phyloP scores from a whole-genome alignment of 2,329 filamentous ascomycete species.

The Colletotrichum paranaense region DNA sequence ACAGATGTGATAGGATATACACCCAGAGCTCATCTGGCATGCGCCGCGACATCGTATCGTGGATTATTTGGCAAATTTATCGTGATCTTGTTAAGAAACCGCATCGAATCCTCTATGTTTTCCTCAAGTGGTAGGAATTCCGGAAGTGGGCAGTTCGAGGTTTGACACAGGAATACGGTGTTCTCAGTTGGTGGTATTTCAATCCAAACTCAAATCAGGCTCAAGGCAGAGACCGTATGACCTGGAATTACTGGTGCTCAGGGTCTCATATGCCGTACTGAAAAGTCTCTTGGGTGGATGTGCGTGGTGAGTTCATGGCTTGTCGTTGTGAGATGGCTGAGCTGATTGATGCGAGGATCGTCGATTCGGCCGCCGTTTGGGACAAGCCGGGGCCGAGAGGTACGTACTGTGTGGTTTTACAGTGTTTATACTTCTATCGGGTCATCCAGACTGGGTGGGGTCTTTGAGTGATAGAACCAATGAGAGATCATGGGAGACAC shows the following conservation, averaged over 20 bases:
- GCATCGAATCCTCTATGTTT: background rate
- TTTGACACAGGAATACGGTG: background rate
- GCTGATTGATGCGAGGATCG: background rate
- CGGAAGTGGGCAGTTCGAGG: background rate
- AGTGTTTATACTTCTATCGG: background rate
- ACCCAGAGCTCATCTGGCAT: conserved; percentile 30
- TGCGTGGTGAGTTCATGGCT: background rate
- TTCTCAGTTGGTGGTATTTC: background rate
- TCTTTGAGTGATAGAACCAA: rapidly evolving
- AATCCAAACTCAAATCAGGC: background rate
- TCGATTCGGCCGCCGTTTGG: background rate
- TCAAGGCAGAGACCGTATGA: background rate
- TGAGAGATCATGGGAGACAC: rapidly evolving
- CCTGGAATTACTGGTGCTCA: background rate
- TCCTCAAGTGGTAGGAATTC: background rate
- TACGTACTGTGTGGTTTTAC: conserved; percentile 4
- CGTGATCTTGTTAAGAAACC: background rate
- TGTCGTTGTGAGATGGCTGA: background rate
- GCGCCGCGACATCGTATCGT: background rate
- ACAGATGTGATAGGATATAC: conserved; percentile 15
- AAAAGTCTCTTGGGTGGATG: background rate
- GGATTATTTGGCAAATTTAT: background rate
- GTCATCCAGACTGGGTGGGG: background rate
- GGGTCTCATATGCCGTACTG: background rate
- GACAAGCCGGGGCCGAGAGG: background rate